Base-by-base conservation (phyloP, 805 yeast genomes). In the Saccharomyces kudriavzevii region DNA sequence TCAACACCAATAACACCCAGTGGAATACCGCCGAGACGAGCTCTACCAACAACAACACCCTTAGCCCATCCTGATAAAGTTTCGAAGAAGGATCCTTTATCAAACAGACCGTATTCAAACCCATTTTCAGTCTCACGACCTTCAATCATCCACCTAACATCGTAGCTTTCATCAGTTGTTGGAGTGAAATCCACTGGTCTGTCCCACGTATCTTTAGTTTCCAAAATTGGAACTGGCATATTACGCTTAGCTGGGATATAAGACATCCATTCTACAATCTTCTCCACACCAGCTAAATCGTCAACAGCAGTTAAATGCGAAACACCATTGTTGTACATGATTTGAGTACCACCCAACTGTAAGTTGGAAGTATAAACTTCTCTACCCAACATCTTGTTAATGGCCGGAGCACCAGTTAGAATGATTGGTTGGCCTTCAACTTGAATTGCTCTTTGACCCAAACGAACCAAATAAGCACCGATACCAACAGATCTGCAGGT, bases 401-500 rank as follows among this genome's bases (percentile, higher is more conserved):
- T 89, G 54, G 99, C 97, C 51, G 97, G 97, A 54, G 99, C 99
- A 80, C 99, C 99, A 53, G 99, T 94, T 68, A 94, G 84, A 62
- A 94, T 92, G 64, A 94, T 89, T 53, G 99, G 99, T 75, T 94
- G 98, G 46, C 99, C 99, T 72, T 94, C 97, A 64, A 94, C 87
- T 77, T 94, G 99, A 65, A 94, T 91, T 46, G 98, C 96, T 79
- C 99, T 87, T 79, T 94, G 98, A 67, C 99, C 99, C 61, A 94
- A 80, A 74, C 99, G 87, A 45, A 94, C 99, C 70, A 94, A 79
- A 70, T 94, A 94, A 48, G 99, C 99, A 78, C 99, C 99, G 71
- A 94, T 94, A 85, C 99, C 99, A 66, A 94, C 99, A 51, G 98
- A 91, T 80, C 99, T 85, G 77, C 98, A 91, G n/a, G 99, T 94